A percentile compares a stretch with the other conserved stretches of the same genome.
These are phyloP conservation scores for Plasmodium yoelii DNA, from an alignment of 169 alveolate genomes.

Conservation along the genomic window DNA sequence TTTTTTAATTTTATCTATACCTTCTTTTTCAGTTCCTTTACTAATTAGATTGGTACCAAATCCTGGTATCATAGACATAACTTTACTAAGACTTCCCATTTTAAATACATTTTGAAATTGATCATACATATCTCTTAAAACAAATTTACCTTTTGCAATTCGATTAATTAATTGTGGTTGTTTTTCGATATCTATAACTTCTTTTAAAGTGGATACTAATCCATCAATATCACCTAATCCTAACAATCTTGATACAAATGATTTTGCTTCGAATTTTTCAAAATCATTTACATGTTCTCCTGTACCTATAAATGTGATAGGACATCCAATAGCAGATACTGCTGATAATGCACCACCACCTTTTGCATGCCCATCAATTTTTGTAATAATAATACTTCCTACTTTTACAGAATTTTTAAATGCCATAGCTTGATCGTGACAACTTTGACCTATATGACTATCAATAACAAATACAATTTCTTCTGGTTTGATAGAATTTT, in stretches of 20 bases:
- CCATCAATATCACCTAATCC: conserved; percentile 99
- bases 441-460: conserved; percentile 99
- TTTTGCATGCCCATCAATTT: conserved; percentile 99
- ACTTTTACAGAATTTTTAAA: conserved; percentile 96
- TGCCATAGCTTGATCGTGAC: conserved; percentile 99
- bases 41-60: conserved; percentile 92
- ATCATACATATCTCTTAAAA: conserved; percentile 97
- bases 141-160: conserved; percentile 95
- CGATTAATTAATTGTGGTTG: conserved; percentile 96
- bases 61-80: conserved; percentile 96
- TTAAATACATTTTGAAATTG: conserved; percentile 96
- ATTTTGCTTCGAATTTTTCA: conserved; percentile 97
- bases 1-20: conserved; percentile 95
- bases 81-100: conserved; percentile 96
- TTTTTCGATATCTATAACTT: conserved; percentile 95
- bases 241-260: conserved; percentile 97
- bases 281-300: conserved; percentile 99
- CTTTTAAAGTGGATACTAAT: conserved; percentile 96
- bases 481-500: conserved; percentile 96
- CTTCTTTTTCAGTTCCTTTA: conserved; percentile 97
- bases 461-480: conserved; percentile 98
- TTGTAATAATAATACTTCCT: conserved; percentile 99
- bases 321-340: conserved; percentile 96
- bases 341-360: conserved; percentile 99
- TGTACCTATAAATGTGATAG: conserved; percentile 96